Percentiles rank a stretch among this genome's conserved stretches.
Conservation (phyloP, 768 basidiomycete species). For the Pulveroboletus sp. region DNA sequence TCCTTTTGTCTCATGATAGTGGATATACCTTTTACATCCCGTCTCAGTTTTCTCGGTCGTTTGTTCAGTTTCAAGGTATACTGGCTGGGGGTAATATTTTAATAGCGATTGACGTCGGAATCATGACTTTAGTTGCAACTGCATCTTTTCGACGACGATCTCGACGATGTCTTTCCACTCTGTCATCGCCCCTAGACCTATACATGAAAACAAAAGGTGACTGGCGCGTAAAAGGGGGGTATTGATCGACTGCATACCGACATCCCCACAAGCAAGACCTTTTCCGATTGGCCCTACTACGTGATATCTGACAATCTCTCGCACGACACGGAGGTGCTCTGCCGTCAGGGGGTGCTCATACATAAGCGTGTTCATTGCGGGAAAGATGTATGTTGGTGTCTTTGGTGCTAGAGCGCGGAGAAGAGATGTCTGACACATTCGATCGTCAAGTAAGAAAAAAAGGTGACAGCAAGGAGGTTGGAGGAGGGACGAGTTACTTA, state of each 20-base stretch:
- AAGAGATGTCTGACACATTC: slow-evolving; percentile 55
- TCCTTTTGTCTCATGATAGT: neutral
- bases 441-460: neutral
- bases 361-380: slow-evolving; percentile 99
- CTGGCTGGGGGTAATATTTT: too few species aligned
- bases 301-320: slow-evolving; percentile 71
- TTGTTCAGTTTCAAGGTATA: neutral
- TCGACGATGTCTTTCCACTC: slow-evolving; percentile 90
- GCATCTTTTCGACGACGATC: slow-evolving; percentile 58
- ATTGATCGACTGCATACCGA: slow-evolving; percentile 48
- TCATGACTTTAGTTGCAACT: slow-evolving; percentile 16
- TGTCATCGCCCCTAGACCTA: slow-evolving; percentile 92
- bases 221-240: neutral
- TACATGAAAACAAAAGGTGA: neutral
- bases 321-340: slow-evolving; percentile 71
- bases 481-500: slow-evolving; percentile 21
- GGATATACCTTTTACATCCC: slow-evolving; percentile 2
- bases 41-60: neutral
- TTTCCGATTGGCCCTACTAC: slow-evolving; percentile 89
- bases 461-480: neutral
- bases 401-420: slow-evolving; percentile 78
- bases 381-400: slow-evolving; percentile 87
- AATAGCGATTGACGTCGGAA: neutral
- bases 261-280: slow-evolving; percentile 83
- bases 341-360: slow-evolving; percentile 90